Conservation (phyloP, 768 basidiomycete genomes). For the Mycena latifolia region DNA sequence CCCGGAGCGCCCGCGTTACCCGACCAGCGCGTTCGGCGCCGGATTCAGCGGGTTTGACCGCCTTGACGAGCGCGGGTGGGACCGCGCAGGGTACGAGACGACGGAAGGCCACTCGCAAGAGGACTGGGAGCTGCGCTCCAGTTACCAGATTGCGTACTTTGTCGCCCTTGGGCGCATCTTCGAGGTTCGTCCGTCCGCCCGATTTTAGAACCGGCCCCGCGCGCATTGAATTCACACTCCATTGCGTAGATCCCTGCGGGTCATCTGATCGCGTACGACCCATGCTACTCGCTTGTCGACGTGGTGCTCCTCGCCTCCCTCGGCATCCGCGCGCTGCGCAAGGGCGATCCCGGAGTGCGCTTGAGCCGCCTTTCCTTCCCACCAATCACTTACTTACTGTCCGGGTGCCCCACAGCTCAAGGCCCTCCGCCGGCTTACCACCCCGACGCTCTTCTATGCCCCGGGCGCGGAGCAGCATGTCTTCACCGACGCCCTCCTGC, state of each 20-base stretch:
- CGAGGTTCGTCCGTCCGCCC: constrained; percentile 14
- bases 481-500: constrained; percentile 27
- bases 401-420: constrained; percentile 19
- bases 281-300: constrained; percentile 34
- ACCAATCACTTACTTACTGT: too few species aligned
- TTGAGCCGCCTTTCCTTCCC: neutral
- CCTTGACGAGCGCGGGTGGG: constrained; percentile 28
- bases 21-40: constrained; percentile 26
- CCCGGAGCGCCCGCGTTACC: constrained; percentile 11
- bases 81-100: constrained; percentile 26
- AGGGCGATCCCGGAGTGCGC: constrained; percentile 27
- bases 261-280: constrained; percentile 30
- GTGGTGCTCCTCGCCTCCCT: constrained; percentile 29
- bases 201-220: too few species aligned
- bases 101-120: constrained; percentile 14
- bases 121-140: constrained; percentile 25
- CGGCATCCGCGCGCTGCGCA: constrained; percentile 26
- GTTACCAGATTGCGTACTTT: constrained; percentile 34
- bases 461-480: constrained; percentile 31
- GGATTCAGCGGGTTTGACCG: constrained; percentile 36
- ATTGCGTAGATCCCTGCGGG: constrained; percentile 24
- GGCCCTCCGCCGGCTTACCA: constrained; percentile 25
- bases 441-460: constrained; percentile 33
- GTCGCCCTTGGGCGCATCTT: constrained; percentile 29
- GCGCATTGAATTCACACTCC: neutral